phyloP scores from a whole-genome alignment of 345 rosid species.

The Mangifera indica region DNA sequence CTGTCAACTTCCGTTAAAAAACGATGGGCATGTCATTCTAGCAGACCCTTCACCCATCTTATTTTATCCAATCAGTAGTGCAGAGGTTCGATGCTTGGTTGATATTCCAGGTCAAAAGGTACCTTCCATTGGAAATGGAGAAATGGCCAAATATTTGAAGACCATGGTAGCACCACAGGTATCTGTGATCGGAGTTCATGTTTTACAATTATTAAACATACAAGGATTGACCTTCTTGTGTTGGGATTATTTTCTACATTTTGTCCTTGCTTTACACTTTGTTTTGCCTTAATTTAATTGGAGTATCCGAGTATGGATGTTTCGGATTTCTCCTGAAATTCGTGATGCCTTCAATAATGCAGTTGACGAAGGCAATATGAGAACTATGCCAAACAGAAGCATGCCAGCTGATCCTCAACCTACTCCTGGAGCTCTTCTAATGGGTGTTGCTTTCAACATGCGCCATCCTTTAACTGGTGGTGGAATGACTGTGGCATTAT shows the following conservation, averaged over 20 bases:
- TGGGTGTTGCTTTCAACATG: slow-evolving; percentile 59
- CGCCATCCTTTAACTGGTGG: slow-evolving; percentile 59
- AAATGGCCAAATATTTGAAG: slow-evolving; percentile 45
- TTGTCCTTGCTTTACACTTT: background rate
- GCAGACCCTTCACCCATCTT: slow-evolving; percentile 56
- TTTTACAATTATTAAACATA: background rate
- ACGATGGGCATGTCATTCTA: slow-evolving; percentile 52
- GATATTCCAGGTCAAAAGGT: slow-evolving; percentile 46
- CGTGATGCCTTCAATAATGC: too few species aligned
- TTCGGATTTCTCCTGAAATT: too few species aligned
- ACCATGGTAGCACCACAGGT: slow-evolving; percentile 40
- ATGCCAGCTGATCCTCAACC: slow-evolving; percentile 57
- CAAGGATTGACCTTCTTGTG: background rate
- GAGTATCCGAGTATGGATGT: background rate
- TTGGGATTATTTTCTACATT: background rate
- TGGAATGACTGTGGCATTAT: slow-evolving; percentile 56
- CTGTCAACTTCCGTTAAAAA: slow-evolving; percentile 43
- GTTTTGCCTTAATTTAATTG: slow-evolving; percentile 4
- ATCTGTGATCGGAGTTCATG: background rate
- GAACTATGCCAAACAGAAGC: slow-evolving; percentile 57
- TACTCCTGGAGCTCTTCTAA: slow-evolving; percentile 47
- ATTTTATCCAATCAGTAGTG: slow-evolving; percentile 52
- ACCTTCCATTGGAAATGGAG: slow-evolving; percentile 48
- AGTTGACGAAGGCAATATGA: slow-evolving; percentile 13
- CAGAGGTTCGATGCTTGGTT: slow-evolving; percentile 50